Percentiles rank a stretch among this genome's conserved stretches.
Evolutionary conservation across 352 stramenopile species (phyloP).

Genomic region (Aphanomyces invadans): DNA sequence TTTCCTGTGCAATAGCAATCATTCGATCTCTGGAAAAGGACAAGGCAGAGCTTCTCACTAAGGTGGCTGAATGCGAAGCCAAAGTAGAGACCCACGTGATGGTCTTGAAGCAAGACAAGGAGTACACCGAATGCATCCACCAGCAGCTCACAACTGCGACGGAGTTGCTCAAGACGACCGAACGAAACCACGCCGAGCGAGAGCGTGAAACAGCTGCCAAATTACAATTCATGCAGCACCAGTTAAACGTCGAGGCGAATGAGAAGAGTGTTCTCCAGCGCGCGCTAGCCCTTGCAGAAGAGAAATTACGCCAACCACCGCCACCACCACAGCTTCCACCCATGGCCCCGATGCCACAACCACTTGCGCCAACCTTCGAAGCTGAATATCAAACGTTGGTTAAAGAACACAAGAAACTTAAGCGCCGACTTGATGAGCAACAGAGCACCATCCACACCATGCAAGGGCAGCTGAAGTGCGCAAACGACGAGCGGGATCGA

Average conservation of each 20-base stretch:
- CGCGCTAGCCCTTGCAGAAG: slow-evolving; percentile 12
- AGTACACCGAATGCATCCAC: slow-evolving; percentile 52
- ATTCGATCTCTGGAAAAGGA: slow-evolving; percentile 21
- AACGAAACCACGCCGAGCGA: slow-evolving; percentile 5
- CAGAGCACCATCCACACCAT: neutral
- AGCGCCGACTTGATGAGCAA: slow-evolving; percentile 26
- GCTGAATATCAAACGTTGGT: neutral
- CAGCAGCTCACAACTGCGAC: slow-evolving; percentile 49
- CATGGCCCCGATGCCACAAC: slow-evolving; percentile 8
- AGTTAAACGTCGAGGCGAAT: slow-evolving; percentile 27
- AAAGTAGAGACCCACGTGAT: neutral
- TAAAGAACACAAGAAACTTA: slow-evolving; percentile 32
- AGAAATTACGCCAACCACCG: neutral
- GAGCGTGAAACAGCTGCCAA: slow-evolving; percentile 18
- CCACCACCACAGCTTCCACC: neutral
- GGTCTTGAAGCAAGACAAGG: slow-evolving; percentile 34
- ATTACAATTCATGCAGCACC: slow-evolving; percentile 5
- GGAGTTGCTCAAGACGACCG: slow-evolving; percentile 48
- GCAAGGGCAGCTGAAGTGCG: neutral
- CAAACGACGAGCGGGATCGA: neutral
- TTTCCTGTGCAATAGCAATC: neutral
- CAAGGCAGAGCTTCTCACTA: neutral
- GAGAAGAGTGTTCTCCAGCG: slow-evolving; percentile 10
- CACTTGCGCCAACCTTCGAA: neutral
- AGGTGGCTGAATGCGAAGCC: neutral